Percentiles rank a stretch among this genome's conserved stretches.
These are phyloP conservation scores for Byssochlamys sp. DNA, from an alignment of 2,329 filamentous ascomycete genomes.

Conservation along the genomic window DNA sequence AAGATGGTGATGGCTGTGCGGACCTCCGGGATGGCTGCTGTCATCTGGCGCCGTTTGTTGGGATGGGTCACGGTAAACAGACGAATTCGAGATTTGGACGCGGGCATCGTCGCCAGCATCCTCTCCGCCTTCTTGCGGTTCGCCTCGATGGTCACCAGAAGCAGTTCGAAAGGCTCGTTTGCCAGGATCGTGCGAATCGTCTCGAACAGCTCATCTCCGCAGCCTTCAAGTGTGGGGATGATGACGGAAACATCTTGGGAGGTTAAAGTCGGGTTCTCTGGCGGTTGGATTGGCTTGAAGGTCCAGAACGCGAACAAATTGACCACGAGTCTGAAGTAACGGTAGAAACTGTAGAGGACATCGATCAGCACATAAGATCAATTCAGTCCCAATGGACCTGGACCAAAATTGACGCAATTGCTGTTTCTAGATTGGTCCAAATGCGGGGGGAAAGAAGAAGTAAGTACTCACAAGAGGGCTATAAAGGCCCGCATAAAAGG, in stretches of 20 bases:
- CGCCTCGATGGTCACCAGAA: constrained; percentile 77
- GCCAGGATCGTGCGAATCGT: constrained; percentile 56
- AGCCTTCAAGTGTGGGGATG: constrained; percentile 82
- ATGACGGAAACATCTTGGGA: constrained; percentile 84
- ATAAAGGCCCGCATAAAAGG: constrained; percentile 32
- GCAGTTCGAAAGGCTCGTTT: constrained; percentile 55
- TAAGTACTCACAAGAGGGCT: constrained; percentile 31
- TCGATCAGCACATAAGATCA: not conserved
- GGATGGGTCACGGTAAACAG: constrained; percentile 72
- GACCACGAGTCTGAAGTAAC: constrained; percentile 75
- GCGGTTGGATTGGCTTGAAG: constrained; percentile 75
- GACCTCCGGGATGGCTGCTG: constrained; percentile 77
- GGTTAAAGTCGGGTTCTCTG: constrained; percentile 68
- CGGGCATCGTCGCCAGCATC: constrained; percentile 47
- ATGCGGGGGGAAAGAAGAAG: not conserved
- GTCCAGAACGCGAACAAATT: constrained; percentile 78
- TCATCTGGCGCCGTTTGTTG: constrained; percentile 92
- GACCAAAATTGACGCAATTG: not conserved
- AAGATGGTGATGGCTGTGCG: constrained; percentile 77
- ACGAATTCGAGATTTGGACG: constrained; percentile 57
- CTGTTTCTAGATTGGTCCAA: not conserved
- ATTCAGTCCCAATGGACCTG: not conserved
- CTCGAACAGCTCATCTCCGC: constrained; percentile 69
- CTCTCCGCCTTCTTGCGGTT: constrained; percentile 60
- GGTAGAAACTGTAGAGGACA: constrained; percentile 57